phyloP scores from a whole-genome alignment of 1,139 yeast species.

The Debaryomyces fabryi region DNA sequence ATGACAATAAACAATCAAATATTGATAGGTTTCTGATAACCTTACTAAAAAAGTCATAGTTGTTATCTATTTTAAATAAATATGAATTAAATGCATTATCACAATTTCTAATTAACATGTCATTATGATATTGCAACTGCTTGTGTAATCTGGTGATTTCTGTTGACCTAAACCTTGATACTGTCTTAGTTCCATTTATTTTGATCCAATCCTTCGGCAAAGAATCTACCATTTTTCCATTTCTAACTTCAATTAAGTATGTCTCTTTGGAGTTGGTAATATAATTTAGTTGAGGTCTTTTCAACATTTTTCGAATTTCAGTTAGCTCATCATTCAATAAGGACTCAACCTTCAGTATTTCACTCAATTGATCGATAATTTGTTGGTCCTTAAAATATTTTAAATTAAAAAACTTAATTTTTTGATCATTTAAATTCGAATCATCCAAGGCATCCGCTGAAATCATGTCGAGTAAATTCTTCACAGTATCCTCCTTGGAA shows the following conservation, averaged over 20 bases:
- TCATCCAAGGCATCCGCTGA: constrained; percentile 62
- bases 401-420: constrained; percentile 56
- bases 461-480: constrained; percentile 52
- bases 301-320: constrained; percentile 45
- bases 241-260: constrained; percentile 73
- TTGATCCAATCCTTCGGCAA: constrained; percentile 79
- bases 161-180: constrained; percentile 76
- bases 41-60: constrained; percentile 53
- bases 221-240: constrained; percentile 51
- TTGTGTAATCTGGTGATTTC: constrained; percentile 52
- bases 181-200: constrained; percentile 68
- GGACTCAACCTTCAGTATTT: constrained; percentile 47
- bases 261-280: constrained; percentile 63
- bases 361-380: constrained; percentile 40
- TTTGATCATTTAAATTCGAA: constrained; percentile 44
- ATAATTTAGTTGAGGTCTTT: constrained; percentile 61
- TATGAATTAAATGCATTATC: constrained; percentile 61
- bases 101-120: constrained; percentile 55
- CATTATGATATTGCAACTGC: constrained; percentile 62
- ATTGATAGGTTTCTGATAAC: constrained; percentile 57
- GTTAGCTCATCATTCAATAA: constrained; percentile 55
- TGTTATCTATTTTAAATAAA: constrained; percentile 42
- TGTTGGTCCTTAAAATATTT: constrained; percentile 41
- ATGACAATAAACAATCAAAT: constrained; percentile 75
- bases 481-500: constrained; percentile 24